Conservation (phyloP, 495 filamentous ascomycete species). For the Daldinia decipiens region DNA sequence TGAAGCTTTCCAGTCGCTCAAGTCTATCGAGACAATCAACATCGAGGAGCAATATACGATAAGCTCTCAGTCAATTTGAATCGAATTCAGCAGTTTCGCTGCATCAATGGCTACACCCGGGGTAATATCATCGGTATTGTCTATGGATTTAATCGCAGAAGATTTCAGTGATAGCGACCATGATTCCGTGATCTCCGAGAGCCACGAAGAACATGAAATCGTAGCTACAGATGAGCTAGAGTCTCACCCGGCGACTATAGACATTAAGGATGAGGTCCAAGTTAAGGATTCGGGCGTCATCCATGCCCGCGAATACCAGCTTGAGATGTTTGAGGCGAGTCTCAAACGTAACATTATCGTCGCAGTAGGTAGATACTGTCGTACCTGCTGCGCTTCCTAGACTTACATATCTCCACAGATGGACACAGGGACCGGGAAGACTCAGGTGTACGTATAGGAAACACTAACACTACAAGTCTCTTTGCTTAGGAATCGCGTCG, state of each 20-base stretch:
- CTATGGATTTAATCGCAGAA: slow-evolving; percentile 11
- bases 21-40: not conserved
- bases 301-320: slow-evolving; percentile 77
- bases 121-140: not conserved
- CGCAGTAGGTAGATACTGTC: slow-evolving; percentile 62
- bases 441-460: slow-evolving; percentile 73
- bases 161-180: slow-evolving; percentile 16
- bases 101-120: not conserved
- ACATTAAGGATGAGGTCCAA: slow-evolving; percentile 1
- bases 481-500: too few species aligned
- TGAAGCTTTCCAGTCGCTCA: not conserved
- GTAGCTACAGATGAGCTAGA: not conserved
- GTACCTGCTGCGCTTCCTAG: not conserved
- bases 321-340: slow-evolving; percentile 90
- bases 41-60: slow-evolving; percentile 7
- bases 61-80: not conserved
- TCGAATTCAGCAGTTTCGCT: not conserved
- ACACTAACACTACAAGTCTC: too few species aligned
- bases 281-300: slow-evolving; percentile 42
- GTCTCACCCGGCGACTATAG: not conserved
- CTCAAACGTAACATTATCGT: slow-evolving; percentile 84
- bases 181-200: slow-evolving; percentile 2
- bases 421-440: slow-evolving; percentile 95
- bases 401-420: slow-evolving; percentile 64
- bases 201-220: slow-evolving; percentile 1